phyloP scores from a whole-genome alignment of 169 alveolate genomes.

The Cryptosporidium bovis region DNA sequence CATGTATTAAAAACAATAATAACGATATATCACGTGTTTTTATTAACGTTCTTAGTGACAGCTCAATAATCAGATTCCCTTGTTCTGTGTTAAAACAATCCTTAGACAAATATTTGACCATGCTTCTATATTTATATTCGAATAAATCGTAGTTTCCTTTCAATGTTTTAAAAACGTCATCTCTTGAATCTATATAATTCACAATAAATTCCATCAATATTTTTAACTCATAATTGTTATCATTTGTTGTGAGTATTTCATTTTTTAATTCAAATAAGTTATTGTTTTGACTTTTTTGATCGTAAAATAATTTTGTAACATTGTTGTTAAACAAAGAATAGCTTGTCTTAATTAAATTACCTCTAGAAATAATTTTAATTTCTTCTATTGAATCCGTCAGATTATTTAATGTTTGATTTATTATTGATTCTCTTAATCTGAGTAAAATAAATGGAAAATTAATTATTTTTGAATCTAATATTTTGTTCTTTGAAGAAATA shows the following conservation, averaged over 20 bases:
- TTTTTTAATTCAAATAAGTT: background rate
- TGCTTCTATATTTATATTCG: background rate
- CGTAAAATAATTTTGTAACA: background rate
- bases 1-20: constrained; percentile 2
- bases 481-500: background rate
- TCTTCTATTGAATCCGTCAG: background rate
- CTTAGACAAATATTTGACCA: background rate
- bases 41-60: constrained; percentile 7
- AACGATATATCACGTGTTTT: constrained; percentile 27
- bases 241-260: background rate
- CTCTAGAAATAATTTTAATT: background rate
- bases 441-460: constrained; percentile 35
- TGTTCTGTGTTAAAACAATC: constrained; percentile 42
- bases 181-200: background rate
- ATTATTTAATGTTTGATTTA: constrained; percentile 2
- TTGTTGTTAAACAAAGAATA: background rate
- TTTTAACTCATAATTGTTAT: constrained; percentile 18
- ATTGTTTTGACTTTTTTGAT: background rate
- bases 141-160: background rate
- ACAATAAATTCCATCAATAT: background rate
- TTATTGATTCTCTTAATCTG: constrained; percentile 30
- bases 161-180: background rate
- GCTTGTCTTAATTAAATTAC: background rate
- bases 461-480: constrained; percentile 19
- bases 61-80: constrained; percentile 10